Evolutionary conservation across 2,329 filamentous ascomycete species (phyloP).

Genomic region (Calcarisporium arbuscula): DNA sequence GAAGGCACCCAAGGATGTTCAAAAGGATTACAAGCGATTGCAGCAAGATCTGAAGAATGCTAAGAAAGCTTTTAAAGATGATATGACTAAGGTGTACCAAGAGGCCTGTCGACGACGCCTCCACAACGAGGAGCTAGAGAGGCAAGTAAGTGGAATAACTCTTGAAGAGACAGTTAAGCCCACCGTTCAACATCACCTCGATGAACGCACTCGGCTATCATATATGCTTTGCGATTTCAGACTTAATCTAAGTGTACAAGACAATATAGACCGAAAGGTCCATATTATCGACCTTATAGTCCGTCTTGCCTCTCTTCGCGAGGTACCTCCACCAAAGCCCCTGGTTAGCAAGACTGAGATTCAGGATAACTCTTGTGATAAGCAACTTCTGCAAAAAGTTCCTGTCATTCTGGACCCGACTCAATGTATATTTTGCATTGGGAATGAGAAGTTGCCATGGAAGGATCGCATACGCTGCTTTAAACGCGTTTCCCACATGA

Average conservation of each 20-base stretch:
- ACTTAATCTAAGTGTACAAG: too few relatives aligned
- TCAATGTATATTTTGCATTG: constrained; percentile 8
- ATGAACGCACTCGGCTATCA: too few relatives aligned
- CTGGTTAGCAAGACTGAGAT: too few relatives aligned
- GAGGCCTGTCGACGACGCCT: constrained; percentile 6
- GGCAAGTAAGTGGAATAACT: constrained; percentile 3
- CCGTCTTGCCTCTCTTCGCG: too few relatives aligned
- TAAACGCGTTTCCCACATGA: constrained; percentile 7
- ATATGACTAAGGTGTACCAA: constrained; percentile 7
- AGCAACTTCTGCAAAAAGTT: constrained; percentile 8
- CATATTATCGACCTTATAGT: too few relatives aligned
- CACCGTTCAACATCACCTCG: too few relatives aligned
- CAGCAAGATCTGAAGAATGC: constrained; percentile 1
- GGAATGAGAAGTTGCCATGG: constrained; percentile 6
- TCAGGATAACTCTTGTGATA: too few relatives aligned
- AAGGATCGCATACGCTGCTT: constrained; percentile 3
- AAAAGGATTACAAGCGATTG: constrained; percentile 1
- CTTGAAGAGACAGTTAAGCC: too few relatives aligned
- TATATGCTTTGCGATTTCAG: too few relatives aligned
- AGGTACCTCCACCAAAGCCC: too few relatives aligned
- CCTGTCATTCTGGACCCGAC: constrained; percentile 5
- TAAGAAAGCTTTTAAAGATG: constrained; percentile 4
- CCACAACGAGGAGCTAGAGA: constrained; percentile 9
- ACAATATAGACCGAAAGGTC: too few relatives aligned
- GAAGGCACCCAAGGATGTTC: background rate